Conservation (phyloP, 2,329 filamentous ascomycete species). For the Paracorniculantispora psalliotae region DNA sequence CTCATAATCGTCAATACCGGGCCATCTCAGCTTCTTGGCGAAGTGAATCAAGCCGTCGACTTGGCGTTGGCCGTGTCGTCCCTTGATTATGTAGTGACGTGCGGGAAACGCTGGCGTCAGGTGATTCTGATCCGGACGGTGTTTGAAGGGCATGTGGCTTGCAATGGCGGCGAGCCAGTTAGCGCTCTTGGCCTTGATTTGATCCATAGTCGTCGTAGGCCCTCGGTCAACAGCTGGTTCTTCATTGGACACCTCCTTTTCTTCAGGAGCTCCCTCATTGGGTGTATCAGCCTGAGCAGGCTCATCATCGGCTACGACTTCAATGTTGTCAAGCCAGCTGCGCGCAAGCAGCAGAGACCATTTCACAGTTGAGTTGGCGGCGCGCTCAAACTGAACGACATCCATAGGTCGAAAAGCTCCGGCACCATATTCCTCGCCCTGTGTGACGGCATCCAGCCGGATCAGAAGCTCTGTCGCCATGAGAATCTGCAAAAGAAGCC, state of each 20-base stretch:
- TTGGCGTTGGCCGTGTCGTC: constrained; percentile 53
- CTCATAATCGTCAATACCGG: constrained; percentile 50
- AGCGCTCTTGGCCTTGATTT: constrained; percentile 23
- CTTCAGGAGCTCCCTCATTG: constrained; percentile 4
- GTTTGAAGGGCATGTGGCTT: constrained; percentile 45
- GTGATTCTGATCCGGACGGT: constrained; percentile 33
- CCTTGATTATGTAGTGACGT: constrained; percentile 46
- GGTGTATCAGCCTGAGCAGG: neutral
- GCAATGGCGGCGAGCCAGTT: constrained; percentile 56
- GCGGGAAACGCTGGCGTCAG: constrained; percentile 24
- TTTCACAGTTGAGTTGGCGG: constrained; percentile 56
- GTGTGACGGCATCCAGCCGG: constrained; percentile 58
- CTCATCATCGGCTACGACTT: constrained; percentile 43
- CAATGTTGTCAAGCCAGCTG: constrained; percentile 64
- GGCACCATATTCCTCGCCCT: constrained; percentile 51
- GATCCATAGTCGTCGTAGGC: constrained; percentile 17
- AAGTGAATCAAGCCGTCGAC: constrained; percentile 59
- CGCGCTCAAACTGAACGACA: constrained; percentile 56
- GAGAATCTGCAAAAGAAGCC: constrained; percentile 61
- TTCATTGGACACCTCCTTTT: neutral
- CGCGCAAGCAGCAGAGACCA: constrained; percentile 63
- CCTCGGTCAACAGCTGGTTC: constrained; percentile 1
- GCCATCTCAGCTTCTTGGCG: constrained; percentile 58
- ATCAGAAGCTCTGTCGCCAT: constrained; percentile 61
- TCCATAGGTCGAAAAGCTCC: constrained; percentile 50